Base-by-base conservation (phyloP, 2,329 filamentous ascomycete genomes). In the Neurospora sp. region DNA sequence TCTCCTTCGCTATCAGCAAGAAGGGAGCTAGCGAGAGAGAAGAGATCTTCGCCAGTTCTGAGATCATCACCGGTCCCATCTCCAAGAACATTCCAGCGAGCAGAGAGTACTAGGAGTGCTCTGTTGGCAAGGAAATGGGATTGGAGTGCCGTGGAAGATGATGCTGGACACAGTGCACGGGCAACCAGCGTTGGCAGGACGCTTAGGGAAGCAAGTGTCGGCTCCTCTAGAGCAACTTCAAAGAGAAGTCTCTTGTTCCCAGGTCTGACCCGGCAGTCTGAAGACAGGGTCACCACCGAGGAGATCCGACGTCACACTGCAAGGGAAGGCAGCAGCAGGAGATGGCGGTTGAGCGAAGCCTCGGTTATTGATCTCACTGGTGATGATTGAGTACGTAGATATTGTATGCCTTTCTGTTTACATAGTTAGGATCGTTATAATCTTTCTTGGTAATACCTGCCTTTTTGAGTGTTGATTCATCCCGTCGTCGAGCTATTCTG, bases 281-380 rank as follows among this genome's bases (percentile, higher is more conserved):
- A 5, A 62, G 23, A 62, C 23, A 2, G 3, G 23, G 1, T 62
- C 52, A 62, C 52, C 52, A 36, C 1, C 2, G 15, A 62, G 15
- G 52, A 62, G 15, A 36, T 62, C 7, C 52, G 28, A 62, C 52
- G 15, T 17, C 15, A 62, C 1, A 10, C 52, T 36, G 28, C 52
- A 10, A 62, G 52, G 15, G 52, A 62, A 62, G 52, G 52, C 1
- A 62, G 62, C 28, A 69, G 62, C 28, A 69, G 68, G 66, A 68
- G 68, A 4, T 76, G 72, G 72, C 70, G 76, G 40, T 15, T 69
- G 68, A 75, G 74, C 66, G 76, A 76, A 13, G 33, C 75, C 33
- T 40, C 70, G 19, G 70, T 77, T 58, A 33, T 76, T 66, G 76
- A 77, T 68, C 58, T 77, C 23, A 77, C 76, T 0, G 74, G 71